Evolutionary conservation across 2,329 filamentous ascomycete genomes (phyloP).

Genomic region (Ophiocordyceps camponoti-floridani): DNA sequence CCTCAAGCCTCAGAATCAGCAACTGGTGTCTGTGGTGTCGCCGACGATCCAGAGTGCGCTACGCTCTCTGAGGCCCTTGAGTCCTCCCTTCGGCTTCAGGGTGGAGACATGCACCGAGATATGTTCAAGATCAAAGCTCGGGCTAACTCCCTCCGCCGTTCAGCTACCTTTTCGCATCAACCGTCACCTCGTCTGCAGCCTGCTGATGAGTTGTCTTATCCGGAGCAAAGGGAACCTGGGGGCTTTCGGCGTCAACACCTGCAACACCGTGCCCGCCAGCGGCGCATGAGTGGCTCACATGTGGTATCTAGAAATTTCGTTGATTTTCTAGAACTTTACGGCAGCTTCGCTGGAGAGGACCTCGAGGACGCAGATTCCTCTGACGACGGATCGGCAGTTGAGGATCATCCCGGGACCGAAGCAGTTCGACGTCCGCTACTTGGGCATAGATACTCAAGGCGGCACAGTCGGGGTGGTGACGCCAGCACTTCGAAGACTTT

Average conservation of each 20-base stretch:
- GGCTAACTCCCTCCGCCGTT: conserved; percentile 29
- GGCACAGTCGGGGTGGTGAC: conserved; percentile 31
- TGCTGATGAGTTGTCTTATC: conserved; percentile 13
- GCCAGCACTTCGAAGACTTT: conserved; percentile 56
- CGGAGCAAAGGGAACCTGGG: conserved; percentile 23
- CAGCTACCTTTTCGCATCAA: conserved; percentile 49
- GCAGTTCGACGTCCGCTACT: conserved; percentile 40
- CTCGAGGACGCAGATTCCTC: conserved; percentile 27
- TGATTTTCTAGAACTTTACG: conserved; percentile 60
- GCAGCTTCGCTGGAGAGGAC: conserved; percentile 61
- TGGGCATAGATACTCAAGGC: conserved; percentile 30
- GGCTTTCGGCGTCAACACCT: conserved; percentile 28
- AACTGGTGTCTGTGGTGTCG: conserved; percentile 2
- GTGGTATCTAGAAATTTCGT: conserved; percentile 51
- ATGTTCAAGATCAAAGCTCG: conserved; percentile 56
- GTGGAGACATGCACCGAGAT: conserved; percentile 63
- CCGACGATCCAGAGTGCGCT: conserved; percentile 3
- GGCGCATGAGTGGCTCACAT: conserved; percentile 12
- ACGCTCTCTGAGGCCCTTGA: conserved; percentile 21
- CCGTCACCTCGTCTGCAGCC: conserved; percentile 13
- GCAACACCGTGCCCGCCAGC: conserved; percentile 20
- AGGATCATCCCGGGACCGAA: conserved; percentile 19
- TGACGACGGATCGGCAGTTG: conserved; percentile 39
- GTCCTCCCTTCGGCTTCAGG: conserved; percentile 54
- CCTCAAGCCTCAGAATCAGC: conserved; percentile 3